These are phyloP conservation scores for Colletotrichum graminicola DNA, from an alignment of 2,329 filamentous ascomycete genomes.

Conservation along the genomic window DNA sequence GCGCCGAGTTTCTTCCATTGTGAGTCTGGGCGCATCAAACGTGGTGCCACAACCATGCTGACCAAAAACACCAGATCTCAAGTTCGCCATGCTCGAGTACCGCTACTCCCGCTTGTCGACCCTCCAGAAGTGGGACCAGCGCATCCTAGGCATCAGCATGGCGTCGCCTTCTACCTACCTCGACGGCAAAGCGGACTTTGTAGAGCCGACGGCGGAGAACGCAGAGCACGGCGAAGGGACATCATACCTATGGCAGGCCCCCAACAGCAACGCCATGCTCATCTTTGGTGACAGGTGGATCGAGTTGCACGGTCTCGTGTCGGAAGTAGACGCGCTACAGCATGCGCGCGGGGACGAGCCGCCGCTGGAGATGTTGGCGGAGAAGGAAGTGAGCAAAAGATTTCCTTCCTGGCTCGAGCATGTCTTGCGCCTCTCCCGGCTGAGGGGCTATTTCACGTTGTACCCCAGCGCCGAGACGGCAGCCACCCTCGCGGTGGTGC, in stretches of 20 bases:
- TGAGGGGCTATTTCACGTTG: conserved; percentile 81
- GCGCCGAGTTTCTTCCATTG: conserved; percentile 87
- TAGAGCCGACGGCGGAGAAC: conserved; percentile 53
- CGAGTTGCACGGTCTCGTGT: conserved; percentile 85
- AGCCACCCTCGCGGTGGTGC: conserved; percentile 75
- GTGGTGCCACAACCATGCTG: not conserved
- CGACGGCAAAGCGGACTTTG: conserved; percentile 70
- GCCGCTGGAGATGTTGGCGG: conserved; percentile 56
- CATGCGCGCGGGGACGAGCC: conserved; percentile 48
- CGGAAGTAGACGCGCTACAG: conserved; percentile 67
- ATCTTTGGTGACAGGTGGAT: conserved; percentile 89
- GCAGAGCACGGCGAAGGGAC: conserved; percentile 55
- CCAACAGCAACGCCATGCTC: conserved; percentile 84
- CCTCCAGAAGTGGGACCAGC: conserved; percentile 60
- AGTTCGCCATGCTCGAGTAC: conserved; percentile 82
- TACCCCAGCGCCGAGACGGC: conserved; percentile 76
- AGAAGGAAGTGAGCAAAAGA: conserved; percentile 74
- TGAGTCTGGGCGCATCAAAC: conserved; percentile 49
- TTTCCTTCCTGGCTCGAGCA: conserved; percentile 85
- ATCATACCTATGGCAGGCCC: conserved; percentile 87
- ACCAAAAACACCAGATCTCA: conserved; percentile 66
- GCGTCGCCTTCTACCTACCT: conserved; percentile 76
- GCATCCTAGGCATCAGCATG: conserved; percentile 83
- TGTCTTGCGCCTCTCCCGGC: conserved; percentile 79
- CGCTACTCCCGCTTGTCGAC: conserved; percentile 71